phyloP scores from a whole-genome alignment of 805 yeast species.

The Candida nemodendra region DNA sequence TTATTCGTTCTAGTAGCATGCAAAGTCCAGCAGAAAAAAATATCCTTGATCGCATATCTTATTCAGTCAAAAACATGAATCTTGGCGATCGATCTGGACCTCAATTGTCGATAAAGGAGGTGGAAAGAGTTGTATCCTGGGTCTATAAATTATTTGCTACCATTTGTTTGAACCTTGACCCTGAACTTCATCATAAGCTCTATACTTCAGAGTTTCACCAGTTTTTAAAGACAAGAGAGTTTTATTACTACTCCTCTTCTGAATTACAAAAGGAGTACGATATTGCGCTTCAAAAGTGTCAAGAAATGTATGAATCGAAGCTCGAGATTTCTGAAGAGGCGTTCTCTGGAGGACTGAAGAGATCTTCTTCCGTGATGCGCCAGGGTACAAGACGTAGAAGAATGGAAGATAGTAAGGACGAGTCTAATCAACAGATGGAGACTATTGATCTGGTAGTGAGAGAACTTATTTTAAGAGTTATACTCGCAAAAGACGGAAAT shows the following conservation, averaged over 20 bases:
- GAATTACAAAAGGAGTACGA: conserved; percentile 16
- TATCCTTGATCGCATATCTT: conserved; percentile 8
- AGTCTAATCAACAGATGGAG: conserved; percentile 5
- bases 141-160: conserved; percentile 15
- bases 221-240: conserved; percentile 8
- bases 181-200: conserved; percentile 6
- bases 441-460: conserved; percentile 8
- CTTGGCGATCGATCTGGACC: background rate
- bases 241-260: conserved; percentile 6
- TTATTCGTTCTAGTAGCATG: conserved; percentile 6
- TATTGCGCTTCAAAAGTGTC: conserved; percentile 6
- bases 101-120: conserved; percentile 7
- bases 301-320: conserved; percentile 1
- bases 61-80: conserved; percentile 7
- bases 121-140: conserved; percentile 23
- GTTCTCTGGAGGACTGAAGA: conserved; percentile 5
- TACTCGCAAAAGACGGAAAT: conserved; percentile 17
- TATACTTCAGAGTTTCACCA: conserved; percentile 10
- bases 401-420: conserved; percentile 7
- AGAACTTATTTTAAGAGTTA: conserved; percentile 19
- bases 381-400: conserved; percentile 18
- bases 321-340: conserved; percentile 2
- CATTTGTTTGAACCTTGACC: conserved; percentile 7
- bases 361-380: conserved; percentile 16
- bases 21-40: conserved; percentile 4